Conservation (phyloP, 176 grass and related monocot species). For the Oryza meridionalis region DNA sequence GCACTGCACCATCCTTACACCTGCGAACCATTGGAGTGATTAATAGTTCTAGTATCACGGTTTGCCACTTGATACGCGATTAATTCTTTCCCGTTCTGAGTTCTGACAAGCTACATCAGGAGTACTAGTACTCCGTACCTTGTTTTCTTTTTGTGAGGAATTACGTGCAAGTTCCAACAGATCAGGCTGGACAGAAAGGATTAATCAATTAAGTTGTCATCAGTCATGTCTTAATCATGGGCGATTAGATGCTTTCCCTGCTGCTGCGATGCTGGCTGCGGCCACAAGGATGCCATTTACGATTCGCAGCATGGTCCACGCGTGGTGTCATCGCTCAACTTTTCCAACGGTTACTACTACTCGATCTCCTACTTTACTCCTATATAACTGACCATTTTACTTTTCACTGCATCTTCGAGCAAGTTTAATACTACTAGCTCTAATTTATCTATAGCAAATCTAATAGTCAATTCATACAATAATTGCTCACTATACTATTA, state of each 20-base stretch:
- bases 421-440: too few relatives aligned
- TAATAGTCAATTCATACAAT: too few relatives aligned
- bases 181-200: not conserved
- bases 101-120: not conserved
- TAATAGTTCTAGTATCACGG: not conserved
- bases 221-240: constrained; percentile 1
- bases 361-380: too few relatives aligned
- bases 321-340: not conserved
- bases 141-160: not conserved
- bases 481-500: too few relatives aligned
- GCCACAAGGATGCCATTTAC: not conserved
- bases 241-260: not conserved
- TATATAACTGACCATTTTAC: not conserved
- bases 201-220: not conserved
- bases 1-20: too few relatives aligned
- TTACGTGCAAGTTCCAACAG: not conserved
- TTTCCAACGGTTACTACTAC: not conserved
- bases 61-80: not conserved
- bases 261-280: not conserved
- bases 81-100: not conserved
- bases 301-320: not conserved
- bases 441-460: too few relatives aligned
- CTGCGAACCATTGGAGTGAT: too few relatives aligned
- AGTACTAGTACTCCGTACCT: too few relatives aligned
- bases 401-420: not conserved